A percentile compares a stretch with the other conserved stretches of the same genome.
Conservation (phyloP, 108 stramenopile species). For the Skeletonema menzelii region DNA sequence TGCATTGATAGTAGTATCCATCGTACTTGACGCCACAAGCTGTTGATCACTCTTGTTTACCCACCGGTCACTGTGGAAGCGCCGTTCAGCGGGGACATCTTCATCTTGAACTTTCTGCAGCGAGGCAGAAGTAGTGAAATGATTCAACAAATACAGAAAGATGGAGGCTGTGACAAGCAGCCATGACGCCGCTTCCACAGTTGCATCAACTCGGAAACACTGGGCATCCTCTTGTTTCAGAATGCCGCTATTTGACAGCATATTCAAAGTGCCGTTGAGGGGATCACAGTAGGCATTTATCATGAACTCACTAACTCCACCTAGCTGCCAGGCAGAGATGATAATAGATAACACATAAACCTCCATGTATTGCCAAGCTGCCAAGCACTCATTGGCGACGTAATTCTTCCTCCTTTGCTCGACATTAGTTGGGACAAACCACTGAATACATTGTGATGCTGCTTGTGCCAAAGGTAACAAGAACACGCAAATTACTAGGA, state of each 20-base stretch:
- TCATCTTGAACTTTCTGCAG: constrained; percentile 28
- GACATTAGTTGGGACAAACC: constrained; percentile 54
- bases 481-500: constrained; percentile 66
- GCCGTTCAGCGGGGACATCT: constrained; percentile 11
- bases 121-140: constrained; percentile 37
- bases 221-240: constrained; percentile 70
- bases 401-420: constrained; percentile 31
- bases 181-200: constrained; percentile 60
- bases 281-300: constrained; percentile 70
- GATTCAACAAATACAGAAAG: constrained; percentile 9
- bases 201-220: constrained; percentile 69
- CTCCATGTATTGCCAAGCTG: constrained; percentile 87
- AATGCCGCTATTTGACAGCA: constrained; percentile 64
- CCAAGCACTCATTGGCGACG: constrained; percentile 55
- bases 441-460: constrained; percentile 45
- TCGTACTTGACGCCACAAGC: not conserved
- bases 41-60: not conserved
- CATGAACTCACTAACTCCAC: constrained; percentile 69
- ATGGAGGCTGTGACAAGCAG: constrained; percentile 51
- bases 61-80: constrained; percentile 38
- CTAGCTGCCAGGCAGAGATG: constrained; percentile 79
- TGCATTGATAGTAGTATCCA: not conserved
- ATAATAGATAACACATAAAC: constrained; percentile 73
- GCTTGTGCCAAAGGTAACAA: constrained; percentile 73
- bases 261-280: constrained; percentile 52